Base-by-base conservation (phyloP, 164 flowering plant species). In the Vitis amurensis region DNA sequence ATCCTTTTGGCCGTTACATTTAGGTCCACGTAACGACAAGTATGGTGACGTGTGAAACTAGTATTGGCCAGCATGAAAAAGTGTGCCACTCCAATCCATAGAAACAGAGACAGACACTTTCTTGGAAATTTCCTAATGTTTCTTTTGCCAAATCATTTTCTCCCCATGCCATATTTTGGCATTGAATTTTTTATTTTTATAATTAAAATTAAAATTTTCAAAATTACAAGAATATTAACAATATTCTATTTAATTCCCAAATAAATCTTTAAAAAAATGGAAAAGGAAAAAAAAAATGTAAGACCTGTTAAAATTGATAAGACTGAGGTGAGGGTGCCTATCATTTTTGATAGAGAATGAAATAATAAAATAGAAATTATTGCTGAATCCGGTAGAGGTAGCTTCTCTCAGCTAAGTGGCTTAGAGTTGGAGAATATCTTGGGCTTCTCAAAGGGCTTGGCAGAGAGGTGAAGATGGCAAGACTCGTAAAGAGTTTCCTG, bases 401-500 rank as follows among this genome's bases (percentile, higher is more conserved):
- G 7, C 1, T 53, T 53, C n/a, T 4, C n/a, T 53, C 3, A 53
- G 56, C n/a, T 13, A 53, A 13, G n/a, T 9, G 56, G 11, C 16
- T 61, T 13, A 11, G 15, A 30, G 17, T 62, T 9, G 9, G 51
- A n/a, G 65, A 62, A 3, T 44, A 8, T 44, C 50, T 48, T 62
- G 51, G 11, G 16, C 2, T 9, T 56, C 27, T 1, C 27, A 23
- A 1, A 23, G 27, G 27, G 27, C 27, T 31, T 53, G 37, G 30
- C 61, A 6, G 15, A 2, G 15, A 12, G 9, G 27, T 66, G 9
- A 61, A 3, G 60, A 86, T 88, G 92, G 83, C 53, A 70, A 70
- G 80, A 53, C 55, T 78, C 3, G 55, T 78, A 57, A 82, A 71
- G 74, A 65, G 68, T 56, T 88, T 84, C 74, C 67, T 89, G 12